A percentile compares a stretch with the other conserved stretches of the same genome.
phyloP scores from a whole-genome alignment of 768 basidiomycete genomes.

The Rhodotorula toruloides region DNA sequence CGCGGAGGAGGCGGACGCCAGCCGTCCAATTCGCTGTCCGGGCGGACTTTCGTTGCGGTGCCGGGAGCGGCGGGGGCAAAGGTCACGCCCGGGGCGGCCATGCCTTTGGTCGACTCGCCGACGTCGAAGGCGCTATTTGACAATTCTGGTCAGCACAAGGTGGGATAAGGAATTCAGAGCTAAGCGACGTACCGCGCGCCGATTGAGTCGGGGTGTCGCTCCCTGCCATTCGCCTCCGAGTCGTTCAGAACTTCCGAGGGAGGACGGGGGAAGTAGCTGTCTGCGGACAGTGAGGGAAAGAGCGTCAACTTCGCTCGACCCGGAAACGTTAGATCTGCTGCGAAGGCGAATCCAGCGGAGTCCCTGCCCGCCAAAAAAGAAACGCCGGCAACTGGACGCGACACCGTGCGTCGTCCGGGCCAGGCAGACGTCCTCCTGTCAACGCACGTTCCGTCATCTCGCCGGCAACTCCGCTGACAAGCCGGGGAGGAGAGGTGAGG shows the following conservation, averaged over 20 bases:
- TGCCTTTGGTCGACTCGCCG: constrained; percentile 9
- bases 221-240: constrained; percentile 15
- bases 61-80: constrained; percentile 29
- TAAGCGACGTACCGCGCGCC: constrained; percentile 26
- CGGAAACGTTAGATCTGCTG: too few relatives aligned
- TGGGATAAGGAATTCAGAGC: not conserved
- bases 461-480: too few relatives aligned
- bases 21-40: constrained; percentile 20
- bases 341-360: too few relatives aligned
- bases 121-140: constrained; percentile 19
- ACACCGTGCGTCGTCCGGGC: too few relatives aligned
- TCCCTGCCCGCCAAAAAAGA: too few relatives aligned
- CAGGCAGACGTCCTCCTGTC: too few relatives aligned
- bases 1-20: constrained; percentile 30
- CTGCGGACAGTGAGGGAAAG: not conserved
- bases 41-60: not conserved
- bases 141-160: not conserved
- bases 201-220: constrained; percentile 16
- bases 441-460: too few relatives aligned
- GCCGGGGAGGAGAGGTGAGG: not conserved
- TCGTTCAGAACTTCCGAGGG: constrained; percentile 12
- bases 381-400: too few relatives aligned
- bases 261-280: constrained; percentile 34
- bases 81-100: constrained; percentile 31
- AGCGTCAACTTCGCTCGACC: not conserved